Conservation (phyloP, 331 rosid species). For the Rhamnella rubrinervis region DNA sequence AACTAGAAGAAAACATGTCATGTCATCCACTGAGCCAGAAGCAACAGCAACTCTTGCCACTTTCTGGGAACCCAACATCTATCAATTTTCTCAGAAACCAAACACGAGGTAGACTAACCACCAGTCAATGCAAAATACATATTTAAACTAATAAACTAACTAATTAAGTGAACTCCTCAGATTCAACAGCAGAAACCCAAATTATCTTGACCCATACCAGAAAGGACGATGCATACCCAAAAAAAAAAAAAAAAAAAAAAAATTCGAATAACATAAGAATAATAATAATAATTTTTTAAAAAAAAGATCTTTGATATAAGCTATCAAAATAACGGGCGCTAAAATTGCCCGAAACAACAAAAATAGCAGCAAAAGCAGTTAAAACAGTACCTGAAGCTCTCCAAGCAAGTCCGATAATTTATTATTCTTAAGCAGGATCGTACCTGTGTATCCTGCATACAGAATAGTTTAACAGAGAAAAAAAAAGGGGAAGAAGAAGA, state of each 20-base stretch:
- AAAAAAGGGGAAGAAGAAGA: neutral
- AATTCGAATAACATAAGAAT: neutral
- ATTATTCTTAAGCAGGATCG: conserved; percentile 65
- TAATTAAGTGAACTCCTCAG: neutral
- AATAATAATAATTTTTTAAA: neutral
- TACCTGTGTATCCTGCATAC: conserved; percentile 68
- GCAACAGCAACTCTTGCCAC: conserved; percentile 2
- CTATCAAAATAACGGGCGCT: conserved; percentile 5
- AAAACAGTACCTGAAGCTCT: conserved; percentile 65
- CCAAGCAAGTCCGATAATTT: conserved; percentile 74
- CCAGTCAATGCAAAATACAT: neutral
- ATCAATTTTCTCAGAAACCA: conserved; percentile 6
- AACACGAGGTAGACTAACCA: conserved; percentile 13
- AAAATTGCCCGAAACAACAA: conserved; percentile 14
- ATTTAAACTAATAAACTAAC: neutral
- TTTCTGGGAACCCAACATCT: conserved; percentile 10
- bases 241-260: neutral
- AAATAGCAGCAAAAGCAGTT: neutral
- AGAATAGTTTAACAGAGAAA: conserved; percentile 22
- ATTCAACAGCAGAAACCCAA: too few species aligned
- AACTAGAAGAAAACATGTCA: neutral
- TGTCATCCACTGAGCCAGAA: neutral
- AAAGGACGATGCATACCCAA: neutral
- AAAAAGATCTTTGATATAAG: neutral
- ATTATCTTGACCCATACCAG: too few species aligned